phyloP scores from a whole-genome alignment of 1,284 basidiomycete genomes.

The Pterulicium gracile region DNA sequence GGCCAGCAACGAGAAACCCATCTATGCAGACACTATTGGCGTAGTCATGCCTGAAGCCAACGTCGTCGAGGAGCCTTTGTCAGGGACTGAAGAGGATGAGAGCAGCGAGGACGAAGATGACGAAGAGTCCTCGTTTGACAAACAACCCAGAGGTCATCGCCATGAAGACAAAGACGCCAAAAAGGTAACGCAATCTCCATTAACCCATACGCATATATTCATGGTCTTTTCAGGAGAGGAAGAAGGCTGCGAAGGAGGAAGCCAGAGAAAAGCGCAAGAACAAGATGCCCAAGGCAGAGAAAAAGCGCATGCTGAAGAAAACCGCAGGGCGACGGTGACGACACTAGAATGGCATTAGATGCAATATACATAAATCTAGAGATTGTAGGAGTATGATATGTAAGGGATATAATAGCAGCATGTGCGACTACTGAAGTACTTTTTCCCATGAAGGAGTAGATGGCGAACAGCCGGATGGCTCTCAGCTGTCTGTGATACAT shows the following conservation, averaged over 20 bases:
- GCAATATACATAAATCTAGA: not conserved
- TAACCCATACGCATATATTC: conserved; percentile 7
- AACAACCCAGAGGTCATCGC: conserved; percentile 66
- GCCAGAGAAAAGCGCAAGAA: conserved; percentile 79
- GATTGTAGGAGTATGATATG: not conserved
- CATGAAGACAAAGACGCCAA: conserved; percentile 89
- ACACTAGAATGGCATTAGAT: too few species aligned
- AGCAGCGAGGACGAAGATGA: conserved; percentile 16
- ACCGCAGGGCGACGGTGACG: not conserved
- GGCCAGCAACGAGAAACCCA: conserved; percentile 64
- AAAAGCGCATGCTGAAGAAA: conserved; percentile 73
- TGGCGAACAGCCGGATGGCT: too few species aligned
- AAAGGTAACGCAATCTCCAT: conserved; percentile 44
- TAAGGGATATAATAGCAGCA: not conserved
- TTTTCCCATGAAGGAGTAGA: too few species aligned
- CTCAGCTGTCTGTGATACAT: conserved; percentile 69
- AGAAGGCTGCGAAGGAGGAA: conserved; percentile 81
- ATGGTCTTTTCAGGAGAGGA: conserved; percentile 56
- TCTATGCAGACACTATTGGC: conserved; percentile 81
- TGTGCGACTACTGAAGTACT: not conserved
- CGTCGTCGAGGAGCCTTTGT: conserved; percentile 1
- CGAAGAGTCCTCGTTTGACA: conserved; percentile 23
- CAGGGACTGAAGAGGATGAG: conserved; percentile 11
- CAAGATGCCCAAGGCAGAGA: conserved; percentile 93
- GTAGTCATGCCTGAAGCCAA: conserved; percentile 35